Conservation (phyloP, 2,329 filamentous ascomycete species). For the Apiospora phragmitis region DNA sequence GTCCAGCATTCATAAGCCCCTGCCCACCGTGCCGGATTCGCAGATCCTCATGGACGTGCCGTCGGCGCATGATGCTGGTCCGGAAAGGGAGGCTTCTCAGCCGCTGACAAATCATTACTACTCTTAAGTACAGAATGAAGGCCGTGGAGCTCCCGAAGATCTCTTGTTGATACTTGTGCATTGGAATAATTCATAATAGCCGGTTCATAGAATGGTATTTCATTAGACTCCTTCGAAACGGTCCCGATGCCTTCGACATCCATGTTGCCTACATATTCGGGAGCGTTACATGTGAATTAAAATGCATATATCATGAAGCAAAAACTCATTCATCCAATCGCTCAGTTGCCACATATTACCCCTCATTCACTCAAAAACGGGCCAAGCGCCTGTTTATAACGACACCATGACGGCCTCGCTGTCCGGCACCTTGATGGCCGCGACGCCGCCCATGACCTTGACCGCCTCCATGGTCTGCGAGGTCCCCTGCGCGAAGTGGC, state of each 20-base stretch:
- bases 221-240: background rate
- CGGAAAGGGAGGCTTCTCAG: too few species aligned
- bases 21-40: background rate
- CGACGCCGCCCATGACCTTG: background rate
- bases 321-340: background rate
- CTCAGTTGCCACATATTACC: background rate
- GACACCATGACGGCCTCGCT: conserved; percentile 14
- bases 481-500: background rate
- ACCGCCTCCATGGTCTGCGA: background rate
- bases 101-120: background rate
- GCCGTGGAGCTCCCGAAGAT: too few species aligned
- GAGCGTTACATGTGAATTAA: background rate
- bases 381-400: background rate
- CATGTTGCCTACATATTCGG: background rate
- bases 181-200: background rate
- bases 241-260: background rate
- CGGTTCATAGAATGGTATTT: background rate
- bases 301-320: background rate
- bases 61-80: background rate
- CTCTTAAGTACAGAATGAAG: background rate
- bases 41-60: background rate
- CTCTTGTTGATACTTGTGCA: background rate
- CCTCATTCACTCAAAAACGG: too few species aligned
- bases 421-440: conserved; percentile 14
- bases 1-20: background rate